A percentile compares a stretch with the other conserved stretches of the same genome.
These are phyloP conservation scores for Claviceps digitariae DNA, from an alignment of 2,329 filamentous ascomycete species.

Conservation along the genomic window DNA sequence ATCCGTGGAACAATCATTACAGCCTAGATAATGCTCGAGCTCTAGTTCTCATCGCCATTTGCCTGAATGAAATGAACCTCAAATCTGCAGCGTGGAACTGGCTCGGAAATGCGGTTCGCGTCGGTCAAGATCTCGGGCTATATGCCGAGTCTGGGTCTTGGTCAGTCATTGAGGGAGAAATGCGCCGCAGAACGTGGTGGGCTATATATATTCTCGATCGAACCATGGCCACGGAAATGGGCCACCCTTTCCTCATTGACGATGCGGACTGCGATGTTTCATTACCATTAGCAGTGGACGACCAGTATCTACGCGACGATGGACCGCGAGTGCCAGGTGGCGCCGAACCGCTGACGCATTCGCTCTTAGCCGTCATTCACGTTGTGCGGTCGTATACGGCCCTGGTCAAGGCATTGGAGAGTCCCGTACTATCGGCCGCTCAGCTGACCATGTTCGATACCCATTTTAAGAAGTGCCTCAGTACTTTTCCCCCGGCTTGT, in stretches of 20 bases:
- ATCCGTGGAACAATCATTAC: conserved; percentile 71
- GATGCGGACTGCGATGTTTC: conserved; percentile 79
- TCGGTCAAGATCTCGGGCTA: conserved; percentile 72
- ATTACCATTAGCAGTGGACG: conserved; percentile 68
- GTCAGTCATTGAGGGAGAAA: conserved; percentile 67
- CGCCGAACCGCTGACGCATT: conserved; percentile 47
- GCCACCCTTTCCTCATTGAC: conserved; percentile 68
- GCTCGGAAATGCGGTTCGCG: conserved; percentile 66
- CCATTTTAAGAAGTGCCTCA: conserved; percentile 64
- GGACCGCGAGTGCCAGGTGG: conserved; percentile 39
- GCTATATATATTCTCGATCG: conserved; percentile 82
- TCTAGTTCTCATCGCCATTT: conserved; percentile 61
- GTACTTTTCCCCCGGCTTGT: conserved; percentile 61
- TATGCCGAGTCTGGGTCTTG: conserved; percentile 63
- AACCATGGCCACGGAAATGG: conserved; percentile 64
- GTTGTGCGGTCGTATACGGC: conserved; percentile 67
- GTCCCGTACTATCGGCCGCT: conserved; percentile 49
- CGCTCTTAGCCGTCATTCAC: conserved; percentile 66
- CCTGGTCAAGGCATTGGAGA: conserved; percentile 55
- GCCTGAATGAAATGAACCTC: conserved; percentile 72
- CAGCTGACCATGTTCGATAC: conserved; percentile 68
- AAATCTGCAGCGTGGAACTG: conserved; percentile 78
- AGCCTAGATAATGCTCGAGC: conserved; percentile 62
- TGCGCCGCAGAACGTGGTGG: conserved; percentile 87
- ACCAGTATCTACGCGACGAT: conserved; percentile 55